A percentile compares a stretch with the other conserved stretches of the same genome.
These are phyloP conservation scores for Penicillium canescens DNA, from an alignment of 495 filamentous ascomycete genomes.

Conservation along the genomic window DNA sequence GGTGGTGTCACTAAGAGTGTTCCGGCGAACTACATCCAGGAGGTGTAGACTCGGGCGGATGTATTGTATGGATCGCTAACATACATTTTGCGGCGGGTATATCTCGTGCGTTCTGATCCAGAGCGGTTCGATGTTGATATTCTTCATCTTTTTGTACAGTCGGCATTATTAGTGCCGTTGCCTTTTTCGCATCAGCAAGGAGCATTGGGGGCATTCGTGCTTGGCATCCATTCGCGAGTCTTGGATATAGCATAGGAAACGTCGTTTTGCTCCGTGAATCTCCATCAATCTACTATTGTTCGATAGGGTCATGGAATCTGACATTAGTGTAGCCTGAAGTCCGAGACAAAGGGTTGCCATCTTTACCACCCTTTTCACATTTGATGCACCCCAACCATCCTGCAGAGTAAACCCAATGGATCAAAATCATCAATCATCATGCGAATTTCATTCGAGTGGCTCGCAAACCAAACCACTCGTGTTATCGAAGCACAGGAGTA, in stretches of 20 bases:
- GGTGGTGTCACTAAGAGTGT: conserved; percentile 90
- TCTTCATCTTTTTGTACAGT: conserved; percentile 2
- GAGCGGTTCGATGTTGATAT: conserved; percentile 6
- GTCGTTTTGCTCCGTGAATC: neutral
- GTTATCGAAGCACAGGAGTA: conserved; percentile 22
- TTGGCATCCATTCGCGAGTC: conserved; percentile 7
- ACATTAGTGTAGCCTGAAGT: too few species aligned
- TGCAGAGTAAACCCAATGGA: neutral
- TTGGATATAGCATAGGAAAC: conserved; percentile 6
- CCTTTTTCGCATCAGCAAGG: conserved; percentile 25
- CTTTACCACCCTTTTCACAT: neutral
- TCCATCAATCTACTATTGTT: neutral
- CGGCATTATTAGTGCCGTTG: conserved; percentile 11
- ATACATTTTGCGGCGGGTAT: conserved; percentile 2
- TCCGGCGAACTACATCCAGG: conserved; percentile 89
- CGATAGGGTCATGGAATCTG: too few species aligned
- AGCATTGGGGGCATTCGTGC: conserved; percentile 14
- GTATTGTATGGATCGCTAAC: conserved; percentile 7
- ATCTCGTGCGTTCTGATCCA: neutral
- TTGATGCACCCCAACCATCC: neutral
- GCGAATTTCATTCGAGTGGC: conserved; percentile 3
- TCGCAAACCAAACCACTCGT: neutral
- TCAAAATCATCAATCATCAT: conserved; percentile 13
- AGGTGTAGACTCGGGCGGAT: conserved; percentile 44
- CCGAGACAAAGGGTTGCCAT: neutral